These are phyloP conservation scores for Hippophae rhamnoides DNA, from an alignment of 306 rosid species.

Conservation along the genomic window DNA sequence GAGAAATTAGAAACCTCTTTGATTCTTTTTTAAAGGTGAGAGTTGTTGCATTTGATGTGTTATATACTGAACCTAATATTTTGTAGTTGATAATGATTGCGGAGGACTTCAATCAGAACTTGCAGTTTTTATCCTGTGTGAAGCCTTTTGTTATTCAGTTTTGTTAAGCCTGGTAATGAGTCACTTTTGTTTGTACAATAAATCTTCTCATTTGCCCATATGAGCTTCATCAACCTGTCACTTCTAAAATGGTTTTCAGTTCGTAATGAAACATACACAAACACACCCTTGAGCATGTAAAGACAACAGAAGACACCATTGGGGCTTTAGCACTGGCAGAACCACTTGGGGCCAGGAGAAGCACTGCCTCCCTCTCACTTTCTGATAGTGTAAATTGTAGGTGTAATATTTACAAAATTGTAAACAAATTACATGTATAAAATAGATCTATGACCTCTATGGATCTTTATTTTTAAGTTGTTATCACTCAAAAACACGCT, in stretches of 20 bases:
- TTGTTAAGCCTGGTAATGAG: neutral
- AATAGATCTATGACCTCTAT: too few species aligned
- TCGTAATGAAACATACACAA: neutral
- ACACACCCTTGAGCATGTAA: neutral
- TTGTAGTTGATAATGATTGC: conserved; percentile 8
- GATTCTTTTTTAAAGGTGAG: neutral
- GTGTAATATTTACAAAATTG: too few species aligned
- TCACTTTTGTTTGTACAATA: neutral
- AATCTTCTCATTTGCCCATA: neutral
- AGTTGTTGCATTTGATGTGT: neutral
- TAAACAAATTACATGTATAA: too few species aligned
- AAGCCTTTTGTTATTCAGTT: neutral
- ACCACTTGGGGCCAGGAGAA: too few species aligned
- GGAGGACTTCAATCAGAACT: neutral
- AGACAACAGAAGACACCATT: neutral
- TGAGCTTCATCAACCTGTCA: neutral
- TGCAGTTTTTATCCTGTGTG: neutral
- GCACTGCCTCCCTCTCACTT: too few species aligned
- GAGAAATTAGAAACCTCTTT: neutral
- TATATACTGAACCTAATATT: neutral
- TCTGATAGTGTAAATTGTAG: too few species aligned
- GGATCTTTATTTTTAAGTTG: too few species aligned
- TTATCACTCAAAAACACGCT: too few species aligned
- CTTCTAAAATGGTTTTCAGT: neutral
- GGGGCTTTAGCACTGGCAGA: too few species aligned